These are phyloP conservation scores for Eutrema heterophyllum DNA, from an alignment of 345 rosid genomes.

Conservation along the genomic window DNA sequence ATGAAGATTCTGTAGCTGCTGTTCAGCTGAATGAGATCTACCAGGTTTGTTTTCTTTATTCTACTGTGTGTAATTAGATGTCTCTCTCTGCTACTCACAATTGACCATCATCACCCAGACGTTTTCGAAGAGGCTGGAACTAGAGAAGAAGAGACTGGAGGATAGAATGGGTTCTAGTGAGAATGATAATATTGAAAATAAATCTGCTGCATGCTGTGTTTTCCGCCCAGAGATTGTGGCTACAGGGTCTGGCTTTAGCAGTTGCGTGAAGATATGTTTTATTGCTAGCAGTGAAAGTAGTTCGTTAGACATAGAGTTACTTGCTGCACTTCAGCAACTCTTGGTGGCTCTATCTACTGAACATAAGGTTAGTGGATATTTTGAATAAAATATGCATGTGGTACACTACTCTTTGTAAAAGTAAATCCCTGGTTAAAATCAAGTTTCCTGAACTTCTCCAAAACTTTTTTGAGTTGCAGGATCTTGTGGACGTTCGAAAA, in stretches of 20 bases:
- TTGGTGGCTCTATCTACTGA: constrained; percentile 37
- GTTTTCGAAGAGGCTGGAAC: constrained; percentile 54
- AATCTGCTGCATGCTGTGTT: constrained; percentile 47
- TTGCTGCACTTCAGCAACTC: constrained; percentile 58
- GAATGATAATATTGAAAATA: constrained; percentile 24
- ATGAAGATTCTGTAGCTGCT: constrained; percentile 36
- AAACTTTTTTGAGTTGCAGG: constrained; percentile 37
- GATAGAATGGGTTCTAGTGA: constrained; percentile 27
- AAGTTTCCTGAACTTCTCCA: constrained; percentile 1
- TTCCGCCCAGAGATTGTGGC: constrained; percentile 49
- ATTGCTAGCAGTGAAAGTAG: constrained; percentile 59
- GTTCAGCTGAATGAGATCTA: constrained; percentile 57
- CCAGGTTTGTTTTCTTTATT: constrained; percentile 46
- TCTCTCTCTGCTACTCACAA: background rate
- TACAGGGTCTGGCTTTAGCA: constrained; percentile 38
- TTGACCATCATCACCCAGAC: constrained; percentile 42
- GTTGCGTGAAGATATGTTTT: constrained; percentile 54
- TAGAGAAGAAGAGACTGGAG: constrained; percentile 52
- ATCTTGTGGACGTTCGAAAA: constrained; percentile 32
- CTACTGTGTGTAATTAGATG: background rate
- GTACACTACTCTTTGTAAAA: background rate
- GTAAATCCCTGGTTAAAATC: background rate
- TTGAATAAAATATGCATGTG: background rate
- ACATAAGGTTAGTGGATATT: constrained; percentile 42
- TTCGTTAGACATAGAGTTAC: constrained; percentile 63